A percentile compares a stretch with the other conserved stretches of the same genome.
Evolutionary conservation across 148 eudicot species (phyloP).

Genomic region (Nepenthes gracilis): DNA sequence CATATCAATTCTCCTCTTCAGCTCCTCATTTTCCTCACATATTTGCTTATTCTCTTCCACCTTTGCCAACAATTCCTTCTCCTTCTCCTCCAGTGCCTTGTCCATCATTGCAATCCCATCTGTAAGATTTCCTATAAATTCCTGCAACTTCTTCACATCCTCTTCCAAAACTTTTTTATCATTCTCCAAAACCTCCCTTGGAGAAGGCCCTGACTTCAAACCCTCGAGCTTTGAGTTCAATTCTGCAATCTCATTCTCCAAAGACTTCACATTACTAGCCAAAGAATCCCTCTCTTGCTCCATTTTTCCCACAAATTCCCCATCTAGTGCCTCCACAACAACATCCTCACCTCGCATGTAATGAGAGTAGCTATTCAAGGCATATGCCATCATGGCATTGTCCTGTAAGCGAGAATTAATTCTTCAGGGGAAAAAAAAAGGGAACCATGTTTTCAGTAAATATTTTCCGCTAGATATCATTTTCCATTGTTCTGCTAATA

Average conservation of each 20-base stretch:
- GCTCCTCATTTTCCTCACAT: constrained; percentile 69
- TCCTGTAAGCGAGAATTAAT: constrained; percentile 9
- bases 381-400: constrained; percentile 27
- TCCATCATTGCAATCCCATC: constrained; percentile 29
- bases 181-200: constrained; percentile 46
- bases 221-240: constrained; percentile 41
- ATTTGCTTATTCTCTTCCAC: constrained; percentile 38
- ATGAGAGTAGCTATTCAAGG: constrained; percentile 38
- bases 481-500: too few relatives aligned
- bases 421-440: too few relatives aligned
- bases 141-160: constrained; percentile 56
- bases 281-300: constrained; percentile 23
- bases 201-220: constrained; percentile 43
- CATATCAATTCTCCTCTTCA: constrained; percentile 58
- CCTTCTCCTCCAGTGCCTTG: constrained; percentile 65
- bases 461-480: too few relatives aligned
- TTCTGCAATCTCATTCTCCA: constrained; percentile 26
- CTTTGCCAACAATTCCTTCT: constrained; percentile 51
- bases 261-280: constrained; percentile 19
- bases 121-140: constrained; percentile 27
- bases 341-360: constrained; percentile 74
- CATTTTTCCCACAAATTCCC: constrained; percentile 32
- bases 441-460: too few relatives aligned
- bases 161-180: constrained; percentile 38
- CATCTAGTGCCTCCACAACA: constrained; percentile 36